Base-by-base conservation (phyloP, 2,329 filamentous ascomycete species). In the Mycosphaerella sp. region DNA sequence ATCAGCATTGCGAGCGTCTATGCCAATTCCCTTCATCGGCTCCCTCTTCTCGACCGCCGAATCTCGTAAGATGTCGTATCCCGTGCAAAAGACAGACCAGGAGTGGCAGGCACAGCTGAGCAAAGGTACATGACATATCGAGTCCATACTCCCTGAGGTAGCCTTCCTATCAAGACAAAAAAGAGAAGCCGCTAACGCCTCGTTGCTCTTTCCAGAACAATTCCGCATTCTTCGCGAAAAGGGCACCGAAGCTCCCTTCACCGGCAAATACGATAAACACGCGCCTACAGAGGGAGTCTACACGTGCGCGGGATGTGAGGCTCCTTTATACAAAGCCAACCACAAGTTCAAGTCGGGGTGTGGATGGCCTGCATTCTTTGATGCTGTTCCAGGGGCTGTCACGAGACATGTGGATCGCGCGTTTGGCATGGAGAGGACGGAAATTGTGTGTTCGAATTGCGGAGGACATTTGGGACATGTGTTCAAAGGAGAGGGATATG, bases 301-400 rank as follows among this genome's bases (percentile, higher is more conserved):
- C 74, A 83, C 78, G 41, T 98, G 93, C 71, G 87, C 87, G 14
- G 93, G 81, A 46, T 98, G 93, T 76, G 71, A 84, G 25, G 80
- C 89, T 6, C 90, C 93, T 4, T 81, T 98, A 14, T 98, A 98
- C 80, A 91, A 84, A 70, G 90, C 93, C 25, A 79, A 79, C 57
- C 90, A 95, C 73, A 98, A 98, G 71, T 98, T 98, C 79, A 87
- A 87, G 70, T 94, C 87, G 14, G 89, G 89, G 37, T 98, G 93
- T 71, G 93, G 93, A 55, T 98, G 93, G 93, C 93, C 93, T 0
- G 93, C 93, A 10, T 98, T 97, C 73, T 98, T 91, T 68, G 93
- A 98, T 71, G 91, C 86, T 59, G 81, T 98, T 45, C 91, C 93
- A 0, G 90, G 89, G 2, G 91, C 91, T 0, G 89, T 98, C 10